Evolutionary conservation across 176 grass and related monocot species (phyloP).

Genomic region (Oryza punctata): DNA sequence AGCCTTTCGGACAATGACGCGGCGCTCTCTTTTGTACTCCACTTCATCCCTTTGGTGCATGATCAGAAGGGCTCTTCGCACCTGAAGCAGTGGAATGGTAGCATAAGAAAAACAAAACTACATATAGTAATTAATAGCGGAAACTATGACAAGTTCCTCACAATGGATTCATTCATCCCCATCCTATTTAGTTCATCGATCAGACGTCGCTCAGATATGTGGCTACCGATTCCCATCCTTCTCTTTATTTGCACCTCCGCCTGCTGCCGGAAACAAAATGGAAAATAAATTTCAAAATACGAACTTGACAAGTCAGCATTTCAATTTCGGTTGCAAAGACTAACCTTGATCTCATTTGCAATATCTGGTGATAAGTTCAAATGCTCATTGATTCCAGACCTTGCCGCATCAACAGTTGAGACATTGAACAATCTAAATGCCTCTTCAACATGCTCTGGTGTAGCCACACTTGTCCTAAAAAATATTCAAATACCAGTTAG

Average conservation of each 20-base stretch:
- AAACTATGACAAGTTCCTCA: conserved; percentile 39
- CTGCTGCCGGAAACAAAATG: conserved; percentile 60
- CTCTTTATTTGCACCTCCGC: conserved; percentile 93
- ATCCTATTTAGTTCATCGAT: conserved; percentile 76
- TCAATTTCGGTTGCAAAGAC: neutral
- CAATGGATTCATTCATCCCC: conserved; percentile 95
- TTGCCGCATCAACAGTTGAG: conserved; percentile 85
- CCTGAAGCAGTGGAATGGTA: conserved; percentile 42
- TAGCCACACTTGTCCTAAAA: conserved; percentile 78
- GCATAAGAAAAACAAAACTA: conserved; percentile 23
- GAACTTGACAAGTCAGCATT: neutral
- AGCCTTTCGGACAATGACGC: conserved; percentile 86
- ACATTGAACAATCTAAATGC: conserved; percentile 92
- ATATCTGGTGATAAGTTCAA: conserved; percentile 92
- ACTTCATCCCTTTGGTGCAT: conserved; percentile 99
- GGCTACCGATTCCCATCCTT: conserved; percentile 96
- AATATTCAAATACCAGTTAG: too few species aligned
- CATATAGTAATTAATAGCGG: neutral
- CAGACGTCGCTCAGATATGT: conserved; percentile 83
- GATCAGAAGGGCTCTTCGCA: conserved; percentile 92
- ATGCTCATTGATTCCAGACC: conserved; percentile 98
- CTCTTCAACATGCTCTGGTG: conserved; percentile 94
- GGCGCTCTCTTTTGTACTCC: conserved; percentile 91
- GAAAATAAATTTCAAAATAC: neutral
- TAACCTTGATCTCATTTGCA: conserved; percentile 95